Evolutionary conservation across 192 early-diverging fungal species (phyloP).

Genomic region (Dispira simplex): DNA sequence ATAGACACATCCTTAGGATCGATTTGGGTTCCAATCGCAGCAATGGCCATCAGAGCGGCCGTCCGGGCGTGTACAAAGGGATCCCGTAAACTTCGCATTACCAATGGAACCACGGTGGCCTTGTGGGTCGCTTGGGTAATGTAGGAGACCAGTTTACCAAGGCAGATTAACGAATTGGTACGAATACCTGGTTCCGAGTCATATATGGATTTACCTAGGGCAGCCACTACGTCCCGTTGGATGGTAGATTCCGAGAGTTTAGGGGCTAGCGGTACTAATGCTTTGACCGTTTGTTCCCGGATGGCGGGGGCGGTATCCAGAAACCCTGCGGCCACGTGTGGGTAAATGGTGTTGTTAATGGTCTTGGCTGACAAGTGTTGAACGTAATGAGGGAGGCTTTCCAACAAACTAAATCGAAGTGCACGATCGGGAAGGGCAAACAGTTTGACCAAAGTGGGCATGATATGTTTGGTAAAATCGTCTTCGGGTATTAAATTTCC

Average conservation of each 20-base stretch:
- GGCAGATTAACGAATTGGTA: slow-evolving; percentile 88
- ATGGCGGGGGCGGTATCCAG: slow-evolving; percentile 76
- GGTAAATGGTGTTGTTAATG: slow-evolving; percentile 72
- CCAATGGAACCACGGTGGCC: slow-evolving; percentile 69
- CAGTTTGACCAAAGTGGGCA: slow-evolving; percentile 63
- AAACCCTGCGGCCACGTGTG: slow-evolving; percentile 78
- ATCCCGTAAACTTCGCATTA: slow-evolving; percentile 67
- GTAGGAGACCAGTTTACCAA: slow-evolving; percentile 79
- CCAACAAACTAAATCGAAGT: slow-evolving; percentile 71
- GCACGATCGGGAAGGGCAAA: slow-evolving; percentile 78
- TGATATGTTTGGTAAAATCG: slow-evolving; percentile 54
- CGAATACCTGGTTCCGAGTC: slow-evolving; percentile 93
- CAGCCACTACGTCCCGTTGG: slow-evolving; percentile 67
- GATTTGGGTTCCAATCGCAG: slow-evolving; percentile 55
- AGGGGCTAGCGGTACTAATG: slow-evolving; percentile 54
- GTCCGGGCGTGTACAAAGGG: slow-evolving; percentile 76
- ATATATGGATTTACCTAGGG: slow-evolving; percentile 75
- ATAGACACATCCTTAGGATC: slow-evolving; percentile 53
- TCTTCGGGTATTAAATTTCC: slow-evolving; percentile 51
- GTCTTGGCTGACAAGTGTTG: slow-evolving; percentile 45
- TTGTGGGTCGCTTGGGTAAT: slow-evolving; percentile 60
- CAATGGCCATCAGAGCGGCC: slow-evolving; percentile 63
- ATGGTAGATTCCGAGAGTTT: slow-evolving; percentile 31
- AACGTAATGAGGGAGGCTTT: slow-evolving; percentile 61
- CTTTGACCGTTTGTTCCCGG: slow-evolving; percentile 83